These are phyloP conservation scores for Aspergillus intermedius DNA, from an alignment of 2,329 filamentous ascomycete genomes.

Conservation along the genomic window DNA sequence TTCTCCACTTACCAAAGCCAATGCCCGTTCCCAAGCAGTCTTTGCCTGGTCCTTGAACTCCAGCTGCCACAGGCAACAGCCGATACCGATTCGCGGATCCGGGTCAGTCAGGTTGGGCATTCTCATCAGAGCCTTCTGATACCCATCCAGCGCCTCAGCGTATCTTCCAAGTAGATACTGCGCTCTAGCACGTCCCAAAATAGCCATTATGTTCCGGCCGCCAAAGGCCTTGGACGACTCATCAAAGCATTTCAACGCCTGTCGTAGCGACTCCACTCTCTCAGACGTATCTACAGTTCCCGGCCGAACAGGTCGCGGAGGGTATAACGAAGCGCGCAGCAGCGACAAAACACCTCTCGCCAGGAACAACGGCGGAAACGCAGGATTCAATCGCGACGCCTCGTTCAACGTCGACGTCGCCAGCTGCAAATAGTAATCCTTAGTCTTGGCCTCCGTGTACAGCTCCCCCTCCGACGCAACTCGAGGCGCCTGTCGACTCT, in stretches of 20 bases:
- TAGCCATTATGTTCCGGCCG: constrained; percentile 83
- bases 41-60: constrained; percentile 92
- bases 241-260: constrained; percentile 88
- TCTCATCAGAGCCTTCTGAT: constrained; percentile 79
- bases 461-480: constrained; percentile 58
- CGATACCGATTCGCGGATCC: constrained; percentile 91
- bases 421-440: constrained; percentile 84
- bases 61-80: constrained; percentile 94
- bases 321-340: constrained; percentile 76
- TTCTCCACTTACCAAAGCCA: constrained; percentile 59
- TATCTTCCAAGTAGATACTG: constrained; percentile 83
- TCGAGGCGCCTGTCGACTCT: constrained; percentile 73
- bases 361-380: constrained; percentile 83
- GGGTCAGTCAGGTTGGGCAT: constrained; percentile 86
- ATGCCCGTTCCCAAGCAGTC: constrained; percentile 76
- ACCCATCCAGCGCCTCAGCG: constrained; percentile 71
- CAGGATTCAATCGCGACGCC: constrained; percentile 86
- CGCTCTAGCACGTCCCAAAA: constrained; percentile 81
- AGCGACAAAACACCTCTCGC: constrained; percentile 85
- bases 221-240: constrained; percentile 81
- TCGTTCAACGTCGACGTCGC: constrained; percentile 93
- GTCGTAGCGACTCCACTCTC: constrained; percentile 69
- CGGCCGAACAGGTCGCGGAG: constrained; percentile 59
- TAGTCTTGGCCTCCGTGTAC: constrained; percentile 72
- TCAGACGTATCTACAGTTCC: constrained; percentile 63